A percentile compares a stretch with the other conserved stretches of the same genome.
Conservation (phyloP, 2,329 filamentous ascomycete species). For the Volutella citrinella region DNA sequence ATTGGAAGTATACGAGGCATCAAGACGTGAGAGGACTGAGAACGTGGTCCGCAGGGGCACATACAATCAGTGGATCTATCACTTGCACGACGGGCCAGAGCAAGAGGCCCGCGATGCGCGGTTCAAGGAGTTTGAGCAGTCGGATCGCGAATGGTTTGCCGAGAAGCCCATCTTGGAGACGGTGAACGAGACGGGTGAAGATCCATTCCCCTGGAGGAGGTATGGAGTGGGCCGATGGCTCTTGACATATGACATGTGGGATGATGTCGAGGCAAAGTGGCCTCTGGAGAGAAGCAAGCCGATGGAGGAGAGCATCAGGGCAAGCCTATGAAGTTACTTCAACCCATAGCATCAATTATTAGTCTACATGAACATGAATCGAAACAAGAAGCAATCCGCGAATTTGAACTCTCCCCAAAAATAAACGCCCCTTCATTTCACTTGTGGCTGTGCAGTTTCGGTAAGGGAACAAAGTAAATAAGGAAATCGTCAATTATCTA, state of each 20-base stretch:
- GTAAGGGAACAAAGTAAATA: too few species aligned
- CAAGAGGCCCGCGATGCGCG: slow-evolving; percentile 50
- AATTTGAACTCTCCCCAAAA: too few species aligned
- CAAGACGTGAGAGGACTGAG: slow-evolving; percentile 56
- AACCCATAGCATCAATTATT: too few species aligned
- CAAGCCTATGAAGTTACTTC: slow-evolving; percentile 13
- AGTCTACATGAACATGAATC: too few species aligned
- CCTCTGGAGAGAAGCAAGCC: too few species aligned
- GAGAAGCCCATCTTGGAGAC: slow-evolving; percentile 18
- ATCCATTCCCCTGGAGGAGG: slow-evolving; percentile 40
- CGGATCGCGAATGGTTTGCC: slow-evolving; percentile 29
- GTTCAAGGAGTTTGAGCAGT: slow-evolving; percentile 28
- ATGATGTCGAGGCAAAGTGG: slow-evolving; percentile 36
- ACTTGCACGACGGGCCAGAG: slow-evolving; percentile 56
- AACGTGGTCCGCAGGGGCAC: slow-evolving; percentile 58
- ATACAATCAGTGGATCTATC: slow-evolving; percentile 60
- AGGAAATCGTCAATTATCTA: too few species aligned
- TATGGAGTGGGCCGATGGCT: slow-evolving; percentile 38
- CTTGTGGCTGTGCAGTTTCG: too few species aligned
- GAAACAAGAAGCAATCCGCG: too few species aligned
- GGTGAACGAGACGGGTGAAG: slow-evolving; percentile 33
- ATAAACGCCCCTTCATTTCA: too few species aligned
- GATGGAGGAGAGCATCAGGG: too few species aligned
- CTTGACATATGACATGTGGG: slow-evolving; percentile 37
- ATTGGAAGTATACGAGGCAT: slow-evolving; percentile 52